phyloP scores from a whole-genome alignment of 805 yeast species.

The Saturnispora quitensis region DNA sequence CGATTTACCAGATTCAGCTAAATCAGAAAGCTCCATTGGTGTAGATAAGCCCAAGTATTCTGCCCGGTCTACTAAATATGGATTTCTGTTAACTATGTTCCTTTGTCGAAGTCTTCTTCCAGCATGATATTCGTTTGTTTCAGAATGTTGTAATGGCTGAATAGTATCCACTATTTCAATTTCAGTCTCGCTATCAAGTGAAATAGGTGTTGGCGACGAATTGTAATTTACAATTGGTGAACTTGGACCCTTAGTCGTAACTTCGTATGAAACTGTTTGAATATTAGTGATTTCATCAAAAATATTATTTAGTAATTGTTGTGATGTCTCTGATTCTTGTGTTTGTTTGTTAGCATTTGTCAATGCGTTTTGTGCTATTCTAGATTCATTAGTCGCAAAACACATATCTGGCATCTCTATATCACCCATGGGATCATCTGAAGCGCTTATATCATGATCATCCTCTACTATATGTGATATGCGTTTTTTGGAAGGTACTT shows the following conservation, averaged over 20 bases:
- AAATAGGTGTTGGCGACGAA: conserved; percentile 1
- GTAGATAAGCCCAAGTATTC: conserved; percentile 27
- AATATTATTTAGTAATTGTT: background rate
- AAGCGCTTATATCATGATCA: background rate
- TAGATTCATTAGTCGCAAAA: background rate
- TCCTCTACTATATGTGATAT: background rate
- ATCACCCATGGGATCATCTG: background rate
- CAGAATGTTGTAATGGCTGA: background rate
- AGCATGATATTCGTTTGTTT: background rate
- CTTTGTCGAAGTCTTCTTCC: conserved; percentile 11
- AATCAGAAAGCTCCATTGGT: conserved; percentile 19
- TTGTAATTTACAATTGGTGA: background rate
- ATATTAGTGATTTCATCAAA: conserved; percentile 5
- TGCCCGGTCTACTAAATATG: conserved; percentile 29
- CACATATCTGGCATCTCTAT: background rate
- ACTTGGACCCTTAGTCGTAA: background rate
- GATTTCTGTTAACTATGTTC: conserved; percentile 16
- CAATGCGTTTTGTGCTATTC: background rate
- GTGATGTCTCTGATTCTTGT: background rate
- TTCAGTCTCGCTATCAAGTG: background rate
- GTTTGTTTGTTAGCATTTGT: background rate
- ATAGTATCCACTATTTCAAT: background rate
- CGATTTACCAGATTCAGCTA: conserved; percentile 24
- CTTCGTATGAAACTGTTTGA: background rate
- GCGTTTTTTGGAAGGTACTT: background rate